phyloP scores from a whole-genome alignment of 768 basidiomycete genomes.

The Pholiota microspora region DNA sequence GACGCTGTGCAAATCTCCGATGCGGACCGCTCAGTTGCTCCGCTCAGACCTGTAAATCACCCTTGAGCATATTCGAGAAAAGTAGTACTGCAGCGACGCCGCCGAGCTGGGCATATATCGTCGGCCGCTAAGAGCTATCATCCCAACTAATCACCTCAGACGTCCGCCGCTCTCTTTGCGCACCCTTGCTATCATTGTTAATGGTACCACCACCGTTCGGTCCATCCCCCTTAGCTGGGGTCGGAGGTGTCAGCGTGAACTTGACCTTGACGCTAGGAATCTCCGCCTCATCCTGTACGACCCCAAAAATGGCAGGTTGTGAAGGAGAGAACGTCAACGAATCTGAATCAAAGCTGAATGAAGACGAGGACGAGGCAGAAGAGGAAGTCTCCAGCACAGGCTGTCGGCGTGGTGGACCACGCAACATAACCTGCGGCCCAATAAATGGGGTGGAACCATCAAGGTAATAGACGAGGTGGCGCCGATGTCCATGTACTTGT shows the following conservation, averaged over 20 bases:
- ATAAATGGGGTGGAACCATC: constrained; percentile 8
- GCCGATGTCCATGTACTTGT: not conserved
- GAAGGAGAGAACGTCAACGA: constrained; percentile 27
- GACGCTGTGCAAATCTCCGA: no score
- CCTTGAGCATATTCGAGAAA: no score
- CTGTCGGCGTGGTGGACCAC: not conserved
- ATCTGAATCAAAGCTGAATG: constrained; percentile 4
- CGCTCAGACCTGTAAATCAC: no score
- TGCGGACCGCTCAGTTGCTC: no score
- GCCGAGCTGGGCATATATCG: no score
- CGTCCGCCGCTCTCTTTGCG: not conserved
- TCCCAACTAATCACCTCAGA: not conserved
- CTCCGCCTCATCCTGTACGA: constrained; percentile 17
- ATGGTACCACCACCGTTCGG: no score
- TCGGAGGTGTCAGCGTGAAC: constrained; percentile 31
- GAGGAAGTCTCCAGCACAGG: no score
- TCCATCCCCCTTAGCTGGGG: constrained; percentile 18
- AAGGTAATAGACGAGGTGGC: constrained; percentile 8
- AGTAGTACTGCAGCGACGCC: no score
- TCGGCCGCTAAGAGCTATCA: not conserved
- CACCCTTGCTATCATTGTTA: not conserved
- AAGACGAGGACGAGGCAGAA: not conserved
- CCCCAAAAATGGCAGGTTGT: constrained; percentile 26
- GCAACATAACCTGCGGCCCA: constrained; percentile 7
- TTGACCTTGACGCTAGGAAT: constrained; percentile 24